Base-by-base conservation (phyloP, 2,329 filamentous ascomycete genomes). In the Claviceps citrina region DNA sequence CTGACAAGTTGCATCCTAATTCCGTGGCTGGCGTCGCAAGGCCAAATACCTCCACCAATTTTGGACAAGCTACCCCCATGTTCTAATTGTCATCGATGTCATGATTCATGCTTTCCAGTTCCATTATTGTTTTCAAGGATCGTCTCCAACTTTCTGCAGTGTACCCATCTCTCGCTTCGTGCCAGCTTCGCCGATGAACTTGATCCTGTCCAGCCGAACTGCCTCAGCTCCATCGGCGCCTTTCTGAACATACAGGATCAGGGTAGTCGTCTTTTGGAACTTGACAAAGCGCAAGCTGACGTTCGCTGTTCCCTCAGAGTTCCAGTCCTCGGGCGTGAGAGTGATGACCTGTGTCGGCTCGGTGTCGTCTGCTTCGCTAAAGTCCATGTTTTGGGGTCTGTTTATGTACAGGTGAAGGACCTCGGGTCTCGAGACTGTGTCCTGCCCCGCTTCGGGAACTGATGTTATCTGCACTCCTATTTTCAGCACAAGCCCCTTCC, bases 131-230 rank as follows among this genome's bases (percentile, higher is more conserved):
- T 1, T 31, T 58, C 64, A 78, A 57, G 79, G 72, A 40, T 76
- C 76, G 22, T 93, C 81, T 12, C 79, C 84, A 55, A 95, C 75
- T 76, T 96, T 96, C 70, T 96, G 85, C 49, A 98, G 66, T 68
- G 93, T 93, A 49, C 87, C 89, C 75, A 86, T 84, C 42, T 91
- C 83, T 44, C 86, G 73, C 73, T 93, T 94, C 68, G 93, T 80
- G 12, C 91, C 89, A 13, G 77, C 74, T 61, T 96, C 89, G 24
- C 91, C 91, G 54, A 96, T 78, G 41, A 96, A 67, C 50, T 76
- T 71, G 48, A 91, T 62, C 38, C 84, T 71, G 61, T 91, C 84
- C 37, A 98, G 61, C 42, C 91, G 78, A 43, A 91, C 80, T 66
- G 84, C 87, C 57, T 96, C 87, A 32, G 79, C 75, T 38, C 84